These are phyloP conservation scores for Cynara cardunculus DNA, from an alignment of 129 eudicot genomes.

Conservation along the genomic window DNA sequence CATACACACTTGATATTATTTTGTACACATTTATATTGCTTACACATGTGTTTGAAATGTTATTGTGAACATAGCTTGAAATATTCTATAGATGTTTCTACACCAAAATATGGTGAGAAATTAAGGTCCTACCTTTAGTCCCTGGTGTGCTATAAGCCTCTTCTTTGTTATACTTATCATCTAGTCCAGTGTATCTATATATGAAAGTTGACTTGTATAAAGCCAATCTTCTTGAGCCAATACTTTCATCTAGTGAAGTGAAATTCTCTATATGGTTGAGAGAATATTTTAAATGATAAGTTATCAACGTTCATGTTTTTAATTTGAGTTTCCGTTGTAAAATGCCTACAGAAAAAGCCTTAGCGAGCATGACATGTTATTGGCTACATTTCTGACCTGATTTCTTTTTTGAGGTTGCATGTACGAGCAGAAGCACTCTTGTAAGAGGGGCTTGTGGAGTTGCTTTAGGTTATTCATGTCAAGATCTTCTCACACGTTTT, in stretches of 20 bases:
- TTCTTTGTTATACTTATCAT: background rate
- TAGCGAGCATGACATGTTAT: constrained; percentile 7
- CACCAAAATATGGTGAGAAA: background rate
- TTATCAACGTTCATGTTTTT: background rate
- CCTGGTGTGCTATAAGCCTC: background rate
- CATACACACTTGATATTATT: background rate
- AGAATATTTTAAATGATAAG: background rate
- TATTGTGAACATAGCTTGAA: background rate
- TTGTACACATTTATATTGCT: background rate
- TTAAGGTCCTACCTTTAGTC: background rate
- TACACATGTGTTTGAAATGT: background rate
- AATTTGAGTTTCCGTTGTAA: background rate
- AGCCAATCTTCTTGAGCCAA: background rate
- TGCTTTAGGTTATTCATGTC: constrained; percentile 86
- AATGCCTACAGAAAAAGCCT: constrained; percentile 7
- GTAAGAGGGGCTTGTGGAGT: constrained; percentile 98
- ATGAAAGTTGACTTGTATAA: background rate
- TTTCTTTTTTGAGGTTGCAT: constrained; percentile 59
- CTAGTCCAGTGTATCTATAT: background rate
- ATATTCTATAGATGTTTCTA: background rate
- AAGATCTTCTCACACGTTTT: constrained; percentile 66
- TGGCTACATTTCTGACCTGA: constrained; percentile 15
- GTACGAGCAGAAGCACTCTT: constrained; percentile 70
- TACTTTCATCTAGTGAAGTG: background rate
- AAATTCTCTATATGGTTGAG: background rate